phyloP scores from a whole-genome alignment of 192 early-diverging fungal genomes.

The Mortierella antarctica region DNA sequence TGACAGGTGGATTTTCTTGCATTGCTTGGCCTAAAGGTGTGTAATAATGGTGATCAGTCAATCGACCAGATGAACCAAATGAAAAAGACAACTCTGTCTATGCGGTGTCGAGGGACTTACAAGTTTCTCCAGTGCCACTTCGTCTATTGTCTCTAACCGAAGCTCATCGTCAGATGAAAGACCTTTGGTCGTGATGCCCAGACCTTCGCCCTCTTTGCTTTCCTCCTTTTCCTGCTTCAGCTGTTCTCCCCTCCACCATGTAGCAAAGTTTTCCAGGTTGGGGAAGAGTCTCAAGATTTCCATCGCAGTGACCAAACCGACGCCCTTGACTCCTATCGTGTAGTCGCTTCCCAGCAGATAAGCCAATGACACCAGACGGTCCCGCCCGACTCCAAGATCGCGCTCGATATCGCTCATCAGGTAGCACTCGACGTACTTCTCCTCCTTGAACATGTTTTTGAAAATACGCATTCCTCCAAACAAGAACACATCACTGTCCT shows the following conservation, averaged over 20 bases:
- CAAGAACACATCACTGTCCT: slow-evolving; percentile 97
- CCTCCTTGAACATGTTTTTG: slow-evolving; percentile 93
- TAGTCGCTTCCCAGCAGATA: slow-evolving; percentile 98
- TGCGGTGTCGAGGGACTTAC: slow-evolving; percentile 12
- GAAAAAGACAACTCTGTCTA: slow-evolving; percentile 7
- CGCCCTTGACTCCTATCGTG: slow-evolving; percentile 86
- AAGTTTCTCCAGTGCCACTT: slow-evolving; percentile 56
- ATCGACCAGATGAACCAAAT: neutral
- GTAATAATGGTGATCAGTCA: neutral
- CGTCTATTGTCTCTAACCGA: slow-evolving; percentile 53
- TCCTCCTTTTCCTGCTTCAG: slow-evolving; percentile 16
- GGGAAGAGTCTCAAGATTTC: slow-evolving; percentile 88
- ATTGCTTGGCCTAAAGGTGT: slow-evolving; percentile 63
- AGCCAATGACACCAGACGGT: slow-evolving; percentile 84
- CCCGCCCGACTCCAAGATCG: slow-evolving; percentile 74
- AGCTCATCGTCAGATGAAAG: slow-evolving; percentile 33
- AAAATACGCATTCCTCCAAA: slow-evolving; percentile 88
- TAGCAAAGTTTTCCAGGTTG: slow-evolving; percentile 62
- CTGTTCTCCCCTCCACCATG: slow-evolving; percentile 69
- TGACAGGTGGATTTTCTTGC: slow-evolving; percentile 76
- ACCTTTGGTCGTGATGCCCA: neutral
- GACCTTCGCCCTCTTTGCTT: slow-evolving; percentile 6
- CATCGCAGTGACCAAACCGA: slow-evolving; percentile 90
- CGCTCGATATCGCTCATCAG: slow-evolving; percentile 67
- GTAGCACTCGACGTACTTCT: slow-evolving; percentile 92